phyloP scores from a whole-genome alignment of 768 basidiomycete genomes.

The Rhodocollybia butyracea region DNA sequence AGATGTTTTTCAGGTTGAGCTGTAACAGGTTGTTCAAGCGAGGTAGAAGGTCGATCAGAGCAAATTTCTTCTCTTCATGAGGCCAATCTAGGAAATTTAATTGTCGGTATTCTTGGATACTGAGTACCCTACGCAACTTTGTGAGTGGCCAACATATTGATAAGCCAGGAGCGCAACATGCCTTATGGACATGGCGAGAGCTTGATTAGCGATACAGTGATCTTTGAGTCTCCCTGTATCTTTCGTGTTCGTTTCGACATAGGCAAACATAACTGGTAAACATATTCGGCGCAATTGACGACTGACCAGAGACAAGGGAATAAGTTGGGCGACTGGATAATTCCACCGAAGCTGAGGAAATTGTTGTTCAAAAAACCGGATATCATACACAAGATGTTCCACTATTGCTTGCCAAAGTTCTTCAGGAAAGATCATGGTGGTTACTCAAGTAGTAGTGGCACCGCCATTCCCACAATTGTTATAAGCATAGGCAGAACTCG shows the following conservation, averaged over 20 bases:
- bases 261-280: background rate
- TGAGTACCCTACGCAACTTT: background rate
- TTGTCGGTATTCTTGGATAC: background rate
- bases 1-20: background rate
- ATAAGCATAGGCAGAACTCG: no score
- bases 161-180: background rate
- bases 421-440: background rate
- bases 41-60: background rate
- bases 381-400: background rate
- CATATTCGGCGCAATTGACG: background rate
- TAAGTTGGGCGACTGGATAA: background rate
- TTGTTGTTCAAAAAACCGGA: background rate
- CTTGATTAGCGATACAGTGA: background rate
- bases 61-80: background rate
- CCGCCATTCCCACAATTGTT: no score
- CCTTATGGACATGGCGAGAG: background rate
- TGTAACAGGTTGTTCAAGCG: background rate
- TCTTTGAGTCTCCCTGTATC: background rate
- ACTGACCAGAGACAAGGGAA: background rate
- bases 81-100: background rate
- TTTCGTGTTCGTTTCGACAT: background rate
- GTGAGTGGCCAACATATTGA: background rate
- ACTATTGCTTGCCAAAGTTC: background rate
- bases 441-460: no score
- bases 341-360: background rate